A percentile compares a stretch with the other conserved stretches of the same genome.
phyloP scores from a whole-genome alignment of 1,139 yeast species.

The Protomyces gravidus region DNA sequence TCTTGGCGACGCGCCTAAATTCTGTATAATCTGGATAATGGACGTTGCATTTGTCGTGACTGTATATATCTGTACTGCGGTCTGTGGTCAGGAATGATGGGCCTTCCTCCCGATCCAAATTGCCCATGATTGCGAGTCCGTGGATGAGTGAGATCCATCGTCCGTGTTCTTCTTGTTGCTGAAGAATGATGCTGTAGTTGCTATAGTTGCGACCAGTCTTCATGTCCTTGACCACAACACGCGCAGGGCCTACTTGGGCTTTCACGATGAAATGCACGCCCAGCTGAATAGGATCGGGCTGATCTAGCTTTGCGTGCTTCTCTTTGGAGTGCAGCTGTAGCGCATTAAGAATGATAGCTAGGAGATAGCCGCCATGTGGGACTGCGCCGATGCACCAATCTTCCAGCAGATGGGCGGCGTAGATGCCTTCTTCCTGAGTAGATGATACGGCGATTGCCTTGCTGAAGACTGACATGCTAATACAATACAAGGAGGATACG shows the following conservation, averaged over 20 bases:
- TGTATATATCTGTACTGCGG: not conserved
- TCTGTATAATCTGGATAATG: slow-evolving; percentile 1
- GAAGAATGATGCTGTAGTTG: slow-evolving; percentile 12
- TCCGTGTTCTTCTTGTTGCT: slow-evolving; percentile 16
- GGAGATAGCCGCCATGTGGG: slow-evolving; percentile 25
- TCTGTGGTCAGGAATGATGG: slow-evolving; percentile 11
- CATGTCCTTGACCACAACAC: slow-evolving; percentile 11
- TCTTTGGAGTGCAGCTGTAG: slow-evolving; percentile 5
- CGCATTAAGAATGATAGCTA: slow-evolving; percentile 25
- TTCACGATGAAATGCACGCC: slow-evolving; percentile 14
- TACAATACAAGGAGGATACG: no score
- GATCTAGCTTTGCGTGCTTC: slow-evolving; percentile 4
- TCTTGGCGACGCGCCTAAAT: slow-evolving; percentile 22
- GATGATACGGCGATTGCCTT: slow-evolving; percentile 2
- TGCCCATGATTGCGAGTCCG: slow-evolving; percentile 16
- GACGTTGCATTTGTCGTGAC: slow-evolving; percentile 6
- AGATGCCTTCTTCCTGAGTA: not conserved
- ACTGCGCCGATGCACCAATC: slow-evolving; percentile 24
- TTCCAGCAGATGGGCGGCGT: not conserved
- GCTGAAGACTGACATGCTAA: slow-evolving; percentile 13
- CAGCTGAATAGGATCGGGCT: slow-evolving; percentile 22
- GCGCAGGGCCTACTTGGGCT: slow-evolving; percentile 16
- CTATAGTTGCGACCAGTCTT: slow-evolving; percentile 25
- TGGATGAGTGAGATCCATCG: slow-evolving; percentile 21
- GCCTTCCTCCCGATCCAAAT: slow-evolving; percentile 8